Conservation (phyloP, 768 basidiomycete species). For the Sporobolomyces roseus region DNA sequence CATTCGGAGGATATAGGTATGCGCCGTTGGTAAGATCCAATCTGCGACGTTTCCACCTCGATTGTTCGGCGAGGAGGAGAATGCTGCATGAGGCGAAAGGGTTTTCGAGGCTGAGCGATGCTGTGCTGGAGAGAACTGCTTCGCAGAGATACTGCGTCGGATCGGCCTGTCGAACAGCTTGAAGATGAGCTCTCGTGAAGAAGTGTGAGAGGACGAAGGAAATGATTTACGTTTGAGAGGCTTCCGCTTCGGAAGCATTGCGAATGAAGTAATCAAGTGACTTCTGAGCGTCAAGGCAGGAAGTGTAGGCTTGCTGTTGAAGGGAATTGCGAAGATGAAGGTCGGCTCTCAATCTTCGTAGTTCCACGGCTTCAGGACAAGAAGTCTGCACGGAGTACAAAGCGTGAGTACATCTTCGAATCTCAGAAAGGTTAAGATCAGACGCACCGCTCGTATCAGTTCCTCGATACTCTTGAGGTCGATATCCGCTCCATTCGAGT, state of each 20-base stretch:
- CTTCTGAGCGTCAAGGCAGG: conserved; percentile 23
- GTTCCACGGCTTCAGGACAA: conserved; percentile 46
- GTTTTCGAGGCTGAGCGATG: conserved; percentile 3
- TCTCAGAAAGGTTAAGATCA: neutral
- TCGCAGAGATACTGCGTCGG: conserved; percentile 11
- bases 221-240: conserved; percentile 5
- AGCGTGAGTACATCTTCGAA: too few relatives aligned
- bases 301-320: conserved; percentile 6
- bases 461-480: conserved; percentile 57
- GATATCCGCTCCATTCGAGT: conserved; percentile 58
- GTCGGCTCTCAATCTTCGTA: conserved; percentile 20
- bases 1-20: conserved; percentile 25
- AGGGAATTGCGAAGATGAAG: conserved; percentile 16
- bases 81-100: neutral
- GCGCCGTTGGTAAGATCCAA: conserved; percentile 19
- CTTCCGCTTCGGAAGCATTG: conserved; percentile 10
- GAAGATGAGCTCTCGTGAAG: too few relatives aligned
- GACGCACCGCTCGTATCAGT: conserved; percentile 52
- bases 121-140: neutral
- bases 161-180: conserved; percentile 1
- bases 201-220: too few relatives aligned
- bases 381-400: conserved; percentile 57
- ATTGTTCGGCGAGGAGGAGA: neutral
- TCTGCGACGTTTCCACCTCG: neutral
- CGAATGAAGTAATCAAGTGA: conserved; percentile 27